Base-by-base conservation (phyloP, 352 stramenopile genomes). In the Stramenopiles sp. region DNA sequence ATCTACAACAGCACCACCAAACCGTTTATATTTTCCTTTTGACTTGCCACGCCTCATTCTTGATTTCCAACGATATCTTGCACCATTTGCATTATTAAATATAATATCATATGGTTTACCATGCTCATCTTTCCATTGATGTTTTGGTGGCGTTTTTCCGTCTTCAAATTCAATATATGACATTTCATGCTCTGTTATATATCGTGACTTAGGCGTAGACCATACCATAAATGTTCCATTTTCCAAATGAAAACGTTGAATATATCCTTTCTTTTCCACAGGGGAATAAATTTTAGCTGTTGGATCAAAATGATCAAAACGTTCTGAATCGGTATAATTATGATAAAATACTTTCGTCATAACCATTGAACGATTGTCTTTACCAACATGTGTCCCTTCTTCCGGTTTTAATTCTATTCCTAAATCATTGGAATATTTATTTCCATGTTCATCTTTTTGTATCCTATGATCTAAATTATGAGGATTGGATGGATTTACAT, bases 101-200 rank as follows among this genome's bases (percentile, higher is more conserved):
- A 76, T 76, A 20, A 76, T 76, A 76, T 76, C 65, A 20, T 76
- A 76, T 20, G 65, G 65, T 76, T 76, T 76, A 33, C 65, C 65
- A 33, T 33, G 30, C 31, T 76, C 65, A 76, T 76, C 65, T 31
- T 76, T 31, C 30, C 30, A 76, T 33, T 76, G 65, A 20, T 4
- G 4, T 33, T 76, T 31, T 7, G 65, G 65, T 4, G 65, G 65
- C 4, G 30, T 76, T 33, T 76, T 76, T 13, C 38, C 38, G 13
- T 76, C 65, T 31, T 76, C 65, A 76, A 76, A 76, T 76, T 76
- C 65, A 20, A 76, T 76, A 33, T 13, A 76, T 31, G 30, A 33
- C 65, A 76, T 76, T 13, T 76, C 65, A 33, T 76, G 31, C 65
- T 76, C 65, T 33, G 65, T 76, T 31, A 76, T 76, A 20, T 76